phyloP scores from a whole-genome alignment of 176 grass and related monocot genomes.

The Aegilops bicornis region DNA sequence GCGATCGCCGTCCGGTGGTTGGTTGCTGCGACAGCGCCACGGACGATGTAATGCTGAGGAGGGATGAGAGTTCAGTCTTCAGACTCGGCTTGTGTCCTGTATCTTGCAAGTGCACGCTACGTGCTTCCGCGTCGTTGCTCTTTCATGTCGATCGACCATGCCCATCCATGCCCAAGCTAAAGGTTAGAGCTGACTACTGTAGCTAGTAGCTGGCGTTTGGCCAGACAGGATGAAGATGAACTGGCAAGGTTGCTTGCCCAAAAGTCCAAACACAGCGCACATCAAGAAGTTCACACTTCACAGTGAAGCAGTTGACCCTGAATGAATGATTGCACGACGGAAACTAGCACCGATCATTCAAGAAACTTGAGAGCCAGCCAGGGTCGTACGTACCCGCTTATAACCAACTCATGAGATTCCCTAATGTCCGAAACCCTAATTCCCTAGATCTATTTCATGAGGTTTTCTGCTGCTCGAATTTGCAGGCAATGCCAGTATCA shows the following conservation, averaged over 20 bases:
- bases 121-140: not conserved
- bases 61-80: not conserved
- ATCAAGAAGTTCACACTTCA: not conserved
- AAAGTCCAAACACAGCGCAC: not conserved
- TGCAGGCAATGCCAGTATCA: not conserved
- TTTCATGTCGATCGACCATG: not conserved
- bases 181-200: not conserved
- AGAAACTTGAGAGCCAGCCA: not conserved
- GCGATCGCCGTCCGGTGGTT: not conserved
- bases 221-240: slow-evolving; percentile 13
- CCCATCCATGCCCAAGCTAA: not conserved
- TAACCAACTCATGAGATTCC: not conserved
- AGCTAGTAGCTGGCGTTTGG: not conserved
- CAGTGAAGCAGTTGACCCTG: slow-evolving; percentile 11
- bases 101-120: not conserved
- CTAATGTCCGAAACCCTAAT: too few relatives aligned
- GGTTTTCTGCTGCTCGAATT: not conserved
- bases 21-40: not conserved
- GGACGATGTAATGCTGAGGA: not conserved
- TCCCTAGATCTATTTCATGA: too few relatives aligned
- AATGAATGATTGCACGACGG: not conserved
- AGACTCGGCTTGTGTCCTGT: too few relatives aligned
- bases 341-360: not conserved
- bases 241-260: not conserved
- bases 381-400: not conserved